Evolutionary conservation across 768 basidiomycete species (phyloP).

Genomic region (Pleurotus cornucopiae): DNA sequence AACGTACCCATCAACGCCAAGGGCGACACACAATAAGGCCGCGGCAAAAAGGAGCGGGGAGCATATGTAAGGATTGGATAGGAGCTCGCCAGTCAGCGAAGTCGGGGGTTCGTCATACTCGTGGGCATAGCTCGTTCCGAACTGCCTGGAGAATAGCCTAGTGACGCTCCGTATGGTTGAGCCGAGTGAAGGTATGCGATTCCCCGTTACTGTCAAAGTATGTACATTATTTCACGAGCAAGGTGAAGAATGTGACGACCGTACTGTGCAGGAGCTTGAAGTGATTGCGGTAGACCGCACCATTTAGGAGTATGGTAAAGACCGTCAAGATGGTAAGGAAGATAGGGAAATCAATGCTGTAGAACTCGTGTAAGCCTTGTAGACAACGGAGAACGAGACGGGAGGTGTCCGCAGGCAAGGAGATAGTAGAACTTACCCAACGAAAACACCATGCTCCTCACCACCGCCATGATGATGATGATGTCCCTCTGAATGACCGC

Average conservation of each 20-base stretch:
- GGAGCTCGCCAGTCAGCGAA: conserved; percentile 30
- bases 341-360: conserved; percentile 67
- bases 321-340: conserved; percentile 52
- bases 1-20: conserved; percentile 54
- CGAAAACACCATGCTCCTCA: conserved; percentile 46
- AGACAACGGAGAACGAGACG: neutral
- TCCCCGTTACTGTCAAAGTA: conserved; percentile 47
- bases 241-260: conserved; percentile 20
- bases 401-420: neutral
- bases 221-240: neutral
- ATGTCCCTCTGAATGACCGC: conserved; percentile 29
- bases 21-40: conserved; percentile 48
- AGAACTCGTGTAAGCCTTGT: conserved; percentile 50
- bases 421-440: conserved; percentile 28
- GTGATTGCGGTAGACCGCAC: conserved; percentile 59
- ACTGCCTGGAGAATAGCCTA: neutral
- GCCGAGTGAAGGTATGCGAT: conserved; percentile 52
- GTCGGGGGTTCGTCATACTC: conserved; percentile 30
- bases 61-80: conserved; percentile 74
- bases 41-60: conserved; percentile 58
- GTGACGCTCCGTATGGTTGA: conserved; percentile 21
- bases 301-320: conserved; percentile 52
- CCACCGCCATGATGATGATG: conserved; percentile 63
- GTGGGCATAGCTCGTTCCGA: neutral
- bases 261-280: conserved; percentile 59